Percentiles rank a stretch among this genome's conserved stretches.
phyloP scores from a whole-genome alignment of 2,329 filamentous ascomycete species.

The Paradendryphiella salina region DNA sequence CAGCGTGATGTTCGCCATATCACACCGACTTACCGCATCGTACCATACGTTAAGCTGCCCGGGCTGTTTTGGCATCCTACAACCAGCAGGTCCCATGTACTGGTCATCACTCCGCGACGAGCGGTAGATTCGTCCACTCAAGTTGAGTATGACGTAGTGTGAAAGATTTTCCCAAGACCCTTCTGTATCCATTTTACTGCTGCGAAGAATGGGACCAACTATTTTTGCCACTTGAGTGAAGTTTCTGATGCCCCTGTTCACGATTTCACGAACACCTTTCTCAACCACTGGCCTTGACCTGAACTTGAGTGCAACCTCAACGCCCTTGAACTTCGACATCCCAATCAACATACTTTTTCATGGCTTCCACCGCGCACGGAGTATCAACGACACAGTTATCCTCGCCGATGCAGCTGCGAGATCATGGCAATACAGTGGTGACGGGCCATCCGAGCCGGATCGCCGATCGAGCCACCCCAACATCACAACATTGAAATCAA shows the following conservation, averaged over 20 bases:
- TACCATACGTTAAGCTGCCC: neutral
- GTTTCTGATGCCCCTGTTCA: neutral
- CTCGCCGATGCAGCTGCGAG: slow-evolving; percentile 1
- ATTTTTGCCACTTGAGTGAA: neutral
- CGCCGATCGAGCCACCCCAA: too few species aligned
- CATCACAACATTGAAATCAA: too few species aligned
- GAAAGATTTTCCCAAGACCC: neutral
- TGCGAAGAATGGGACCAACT: neutral
- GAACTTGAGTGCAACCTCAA: too few species aligned
- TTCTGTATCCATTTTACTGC: neutral
- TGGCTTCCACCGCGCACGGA: neutral
- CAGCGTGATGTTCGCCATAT: too few species aligned
- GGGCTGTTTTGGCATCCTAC: neutral
- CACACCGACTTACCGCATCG: neutral
- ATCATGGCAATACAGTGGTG: neutral
- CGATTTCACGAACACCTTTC: neutral
- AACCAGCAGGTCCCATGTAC: too few species aligned
- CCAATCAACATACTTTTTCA: neutral
- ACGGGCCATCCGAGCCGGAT: too few species aligned
- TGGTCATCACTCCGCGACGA: too few species aligned
- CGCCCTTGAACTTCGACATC: neutral
- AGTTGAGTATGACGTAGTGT: neutral
- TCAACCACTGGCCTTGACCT: neutral
- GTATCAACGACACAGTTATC: neutral
- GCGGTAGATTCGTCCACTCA: too few species aligned